These are phyloP conservation scores for Fusarium chuoi DNA, from an alignment of 2,329 filamentous ascomycete genomes.

Conservation along the genomic window DNA sequence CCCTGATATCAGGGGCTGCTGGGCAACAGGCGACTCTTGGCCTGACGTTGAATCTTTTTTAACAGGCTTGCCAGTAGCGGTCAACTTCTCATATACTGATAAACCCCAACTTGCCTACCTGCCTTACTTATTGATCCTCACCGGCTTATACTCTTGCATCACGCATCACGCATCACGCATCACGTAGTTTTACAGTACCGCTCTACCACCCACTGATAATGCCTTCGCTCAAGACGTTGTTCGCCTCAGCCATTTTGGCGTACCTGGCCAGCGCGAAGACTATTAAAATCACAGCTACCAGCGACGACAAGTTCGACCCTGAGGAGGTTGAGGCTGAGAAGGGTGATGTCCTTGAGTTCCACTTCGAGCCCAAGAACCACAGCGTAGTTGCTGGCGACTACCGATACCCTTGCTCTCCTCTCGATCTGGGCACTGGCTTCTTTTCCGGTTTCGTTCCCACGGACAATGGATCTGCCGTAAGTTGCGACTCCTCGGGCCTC, in stretches of 20 bases:
- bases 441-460: constrained; percentile 51
- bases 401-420: constrained; percentile 49
- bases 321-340: constrained; percentile 46
- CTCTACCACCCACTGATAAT: constrained; percentile 33
- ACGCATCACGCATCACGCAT: neutral
- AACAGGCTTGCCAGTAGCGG: constrained; percentile 5
- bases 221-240: constrained; percentile 43
- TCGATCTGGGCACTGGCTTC: constrained; percentile 49
- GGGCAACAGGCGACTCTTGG: constrained; percentile 26
- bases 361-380: constrained; percentile 52
- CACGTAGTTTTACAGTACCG: neutral
- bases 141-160: neutral
- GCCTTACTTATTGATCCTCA: neutral
- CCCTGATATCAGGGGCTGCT: constrained; percentile 15
- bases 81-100: neutral
- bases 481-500: neutral
- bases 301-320: constrained; percentile 49
- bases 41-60: constrained; percentile 5
- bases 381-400: constrained; percentile 52
- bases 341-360: constrained; percentile 52
- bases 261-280: constrained; percentile 46
- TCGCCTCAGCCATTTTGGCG: constrained; percentile 41
- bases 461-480: constrained; percentile 45
- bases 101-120: neutral
- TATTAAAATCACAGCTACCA: constrained; percentile 49